Base-by-base conservation (phyloP, 1,139 yeast species). In the Eremothecium coryli region DNA sequence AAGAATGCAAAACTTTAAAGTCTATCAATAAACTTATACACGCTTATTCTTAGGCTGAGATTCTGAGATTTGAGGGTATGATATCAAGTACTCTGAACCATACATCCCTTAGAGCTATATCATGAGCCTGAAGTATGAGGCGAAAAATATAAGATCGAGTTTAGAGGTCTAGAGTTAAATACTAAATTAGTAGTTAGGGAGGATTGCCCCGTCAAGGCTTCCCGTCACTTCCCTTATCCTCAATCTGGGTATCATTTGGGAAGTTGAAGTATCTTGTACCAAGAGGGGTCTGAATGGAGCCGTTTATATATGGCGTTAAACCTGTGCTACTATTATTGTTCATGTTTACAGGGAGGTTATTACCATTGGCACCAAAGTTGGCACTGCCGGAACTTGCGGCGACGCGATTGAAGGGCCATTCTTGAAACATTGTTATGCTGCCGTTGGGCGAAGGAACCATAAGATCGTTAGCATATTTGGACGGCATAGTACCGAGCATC, bases 371-470 rank as follows among this genome's bases (percentile, higher is more conserved):
- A 7, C 22, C 22, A 20, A 20, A 20, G 7, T 7, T 10, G 10
- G 22, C 10, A 10, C 16, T 26, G 5, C 29, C 24, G 10, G 42
- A 11, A 23, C 27, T 31, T 5, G 28, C 30, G 9, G 32, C 35
- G 2, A 26, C 16, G 8, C 36, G 32, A 15, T 28, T 29, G 31
- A 50, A 33, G 4, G 52, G 43, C 60, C 60, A 54, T 38, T 54
- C 58, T 24, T 50, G 56, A 33, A 54, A 54, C 56, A 54, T 50
- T 4, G 56, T 42, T 34, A 50, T 48, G 1, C 54, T 42, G 1
- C 43, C 39, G 23, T 38, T 49, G 9, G 60, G 58, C 9, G 60
- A 54, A 6, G 56, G 49, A 11, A 52, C 54, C 44, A 54, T 51
- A 22, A 54, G 37, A 35, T 54, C 60, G 18, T 50, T 52, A 2